phyloP scores from a whole-genome alignment of 2,329 filamentous ascomycete genomes.

The Meredithiella fracta region DNA sequence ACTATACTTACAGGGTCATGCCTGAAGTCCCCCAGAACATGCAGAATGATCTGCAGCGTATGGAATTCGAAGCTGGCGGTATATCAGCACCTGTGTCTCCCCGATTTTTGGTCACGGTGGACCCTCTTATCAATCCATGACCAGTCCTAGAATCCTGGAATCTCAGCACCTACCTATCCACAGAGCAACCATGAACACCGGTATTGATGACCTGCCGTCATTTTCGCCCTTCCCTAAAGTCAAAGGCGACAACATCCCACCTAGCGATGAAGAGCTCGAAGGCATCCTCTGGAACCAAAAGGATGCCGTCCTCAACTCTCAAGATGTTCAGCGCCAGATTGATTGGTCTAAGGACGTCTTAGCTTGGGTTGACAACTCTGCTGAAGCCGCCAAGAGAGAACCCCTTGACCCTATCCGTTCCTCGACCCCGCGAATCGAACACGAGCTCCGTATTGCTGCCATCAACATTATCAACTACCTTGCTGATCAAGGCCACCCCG shows the following conservation, averaged over 20 bases:
- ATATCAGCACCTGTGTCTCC: conserved; percentile 25
- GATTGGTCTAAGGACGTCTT: conserved; percentile 92
- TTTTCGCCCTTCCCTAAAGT: conserved; percentile 89
- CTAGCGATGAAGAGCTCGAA: conserved; percentile 87
- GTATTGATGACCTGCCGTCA: conserved; percentile 42
- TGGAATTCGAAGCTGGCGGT: conserved; percentile 60
- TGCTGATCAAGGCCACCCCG: conserved; percentile 79
- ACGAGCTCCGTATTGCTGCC: conserved; percentile 73
- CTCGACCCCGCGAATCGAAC: conserved; percentile 71
- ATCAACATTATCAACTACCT: conserved; percentile 85
- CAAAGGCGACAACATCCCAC: conserved; percentile 73
- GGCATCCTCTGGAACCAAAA: conserved; percentile 73
- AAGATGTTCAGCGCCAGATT: conserved; percentile 90
- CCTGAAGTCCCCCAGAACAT: conserved; percentile 93
- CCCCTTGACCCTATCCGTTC: conserved; percentile 38
- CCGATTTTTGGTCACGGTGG: conserved; percentile 19
- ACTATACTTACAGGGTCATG: conserved; percentile 50
- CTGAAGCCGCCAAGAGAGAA: conserved; percentile 59
- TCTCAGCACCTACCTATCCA: conserved; percentile 10
- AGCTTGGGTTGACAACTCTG: conserved; percentile 69
- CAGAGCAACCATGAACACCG: conserved; percentile 1
- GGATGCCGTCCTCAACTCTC: conserved; percentile 71
- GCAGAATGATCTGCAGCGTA: conserved; percentile 79
- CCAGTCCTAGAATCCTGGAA: conserved; percentile 17
- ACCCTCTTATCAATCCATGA: conserved; percentile 25